Base-by-base conservation (phyloP, 202 grass and related monocot species). In the Setaria italica region DNA sequence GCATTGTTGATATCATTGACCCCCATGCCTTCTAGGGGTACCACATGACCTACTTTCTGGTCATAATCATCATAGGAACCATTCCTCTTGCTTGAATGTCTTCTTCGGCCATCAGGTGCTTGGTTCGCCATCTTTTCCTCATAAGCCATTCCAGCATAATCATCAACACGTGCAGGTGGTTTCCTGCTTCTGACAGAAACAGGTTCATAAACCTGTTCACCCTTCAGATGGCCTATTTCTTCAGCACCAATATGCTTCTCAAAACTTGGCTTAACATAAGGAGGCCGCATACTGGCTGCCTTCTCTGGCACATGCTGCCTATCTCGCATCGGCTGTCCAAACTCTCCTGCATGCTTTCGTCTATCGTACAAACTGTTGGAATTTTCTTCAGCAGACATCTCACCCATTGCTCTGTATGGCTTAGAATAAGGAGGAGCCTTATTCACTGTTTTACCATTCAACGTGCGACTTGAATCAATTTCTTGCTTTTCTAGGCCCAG, bases 401-500 rank as follows among this genome's bases (percentile, higher is more conserved):
- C 82, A 4, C 53, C 32, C 15, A 1, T 53, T 76, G 69, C 75
- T 80, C 76, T 76, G 67, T 88, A 87, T 13, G 77, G 86, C 64
- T 94, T 92, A 85, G 90, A 92, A 82, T 94, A 92, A 30, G 90
- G 93, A 90, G 95, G 93, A 90, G 70, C 74, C 82, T 83, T 92
- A 67, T 92, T 90, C 51, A 67, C 74, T 78, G 87, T 29, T 88
- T 95, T 91, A 53, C 87, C 85, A 73, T 90, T 90, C 43, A 82
- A 93, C 46, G 82, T 76, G 41, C 39, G 80, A 72, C 57, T 47
- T 74, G 89, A 79, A 74, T 76, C 81, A 33, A 74, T 70, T 79
- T 46, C 83, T 88, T 91, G 74, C 51, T 92, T 95, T 74, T 88
- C 81, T 68, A 77, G 72, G 84, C 66, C 63, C 13, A 85, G 51